A percentile compares a stretch with the other conserved stretches of the same genome.
Conservation (phyloP, 441 rosid species). For the Eutrema salsugineum region DNA sequence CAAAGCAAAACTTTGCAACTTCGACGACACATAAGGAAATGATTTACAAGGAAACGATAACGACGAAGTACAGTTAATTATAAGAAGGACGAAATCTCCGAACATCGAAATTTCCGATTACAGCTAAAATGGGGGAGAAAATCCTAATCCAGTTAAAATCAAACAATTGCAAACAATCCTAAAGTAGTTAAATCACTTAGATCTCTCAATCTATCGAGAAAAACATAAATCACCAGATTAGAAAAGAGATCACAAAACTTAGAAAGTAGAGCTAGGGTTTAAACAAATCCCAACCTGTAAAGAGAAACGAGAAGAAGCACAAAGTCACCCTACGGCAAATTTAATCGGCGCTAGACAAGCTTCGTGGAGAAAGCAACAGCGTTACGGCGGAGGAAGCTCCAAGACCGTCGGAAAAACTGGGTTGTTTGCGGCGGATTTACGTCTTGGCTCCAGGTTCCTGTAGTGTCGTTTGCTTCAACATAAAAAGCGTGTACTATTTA, state of each 20-base stretch:
- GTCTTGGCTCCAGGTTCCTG: slow-evolving; percentile 8
- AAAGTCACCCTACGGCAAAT: background rate
- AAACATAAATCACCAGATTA: background rate
- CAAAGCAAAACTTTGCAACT: slow-evolving; percentile 1
- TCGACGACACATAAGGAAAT: slow-evolving; percentile 1
- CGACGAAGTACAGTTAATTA: slow-evolving; percentile 17
- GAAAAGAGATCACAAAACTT: background rate
- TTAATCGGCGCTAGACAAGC: slow-evolving; percentile 11
- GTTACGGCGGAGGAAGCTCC: slow-evolving; percentile 2
- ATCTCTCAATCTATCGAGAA: slow-evolving; percentile 3
- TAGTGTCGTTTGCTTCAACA: slow-evolving; percentile 25
- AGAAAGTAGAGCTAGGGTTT: slow-evolving; percentile 23
- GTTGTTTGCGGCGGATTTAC: slow-evolving; percentile 25
- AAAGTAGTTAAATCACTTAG: slow-evolving; percentile 14
- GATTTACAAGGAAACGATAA: slow-evolving; percentile 16
- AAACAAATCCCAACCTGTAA: slow-evolving; percentile 14
- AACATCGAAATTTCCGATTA: slow-evolving; percentile 11
- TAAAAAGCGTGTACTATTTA: slow-evolving; percentile 23
- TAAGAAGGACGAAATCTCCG: slow-evolving; percentile 1
- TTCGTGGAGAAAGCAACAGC: background rate
- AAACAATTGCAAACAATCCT: background rate
- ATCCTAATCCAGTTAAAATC: background rate
- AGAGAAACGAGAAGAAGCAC: background rate
- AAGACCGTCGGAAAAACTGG: slow-evolving; percentile 10
- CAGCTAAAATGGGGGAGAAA: background rate